Evolutionary conservation across 2,329 filamentous ascomycete genomes (phyloP).

Genomic region (Alternaria triticimaculans): DNA sequence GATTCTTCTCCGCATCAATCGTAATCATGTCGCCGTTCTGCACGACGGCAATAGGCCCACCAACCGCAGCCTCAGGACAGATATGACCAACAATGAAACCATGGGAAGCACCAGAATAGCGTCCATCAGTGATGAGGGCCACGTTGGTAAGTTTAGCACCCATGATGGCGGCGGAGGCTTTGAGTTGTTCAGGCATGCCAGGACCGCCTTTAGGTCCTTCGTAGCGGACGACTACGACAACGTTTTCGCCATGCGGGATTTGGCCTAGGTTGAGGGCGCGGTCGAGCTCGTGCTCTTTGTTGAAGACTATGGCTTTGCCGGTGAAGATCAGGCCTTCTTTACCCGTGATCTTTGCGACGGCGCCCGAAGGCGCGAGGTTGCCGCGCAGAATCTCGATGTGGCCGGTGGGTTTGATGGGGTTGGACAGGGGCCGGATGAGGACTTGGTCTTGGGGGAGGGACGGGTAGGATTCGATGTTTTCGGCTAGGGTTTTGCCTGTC

Average conservation of each 20-base stretch:
- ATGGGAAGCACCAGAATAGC: conserved; percentile 87
- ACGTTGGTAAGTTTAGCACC: conserved; percentile 87
- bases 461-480: conserved; percentile 80
- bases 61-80: conserved; percentile 85
- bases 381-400: conserved; percentile 89
- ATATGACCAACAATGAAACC: conserved; percentile 96
- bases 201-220: conserved; percentile 93
- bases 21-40: conserved; percentile 80
- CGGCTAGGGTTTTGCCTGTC: conserved; percentile 81
- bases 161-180: conserved; percentile 88
- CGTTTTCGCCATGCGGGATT: conserved; percentile 76
- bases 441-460: conserved; percentile 78
- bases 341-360: conserved; percentile 95
- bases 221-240: conserved; percentile 90
- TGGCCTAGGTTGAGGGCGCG: conserved; percentile 73
- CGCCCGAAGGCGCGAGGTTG: conserved; percentile 85
- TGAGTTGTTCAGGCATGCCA: conserved; percentile 95
- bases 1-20: conserved; percentile 82
- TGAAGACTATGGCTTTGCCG: conserved; percentile 81
- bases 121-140: conserved; percentile 88
- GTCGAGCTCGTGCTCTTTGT: conserved; percentile 84
- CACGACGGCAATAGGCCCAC: conserved; percentile 86
- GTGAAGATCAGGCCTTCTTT: conserved; percentile 87
- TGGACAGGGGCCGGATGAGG: conserved; percentile 80
- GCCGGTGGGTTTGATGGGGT: conserved; percentile 85